Conservation (phyloP, 2,329 filamentous ascomycete species). For the Reticulascus tulasneorum region DNA sequence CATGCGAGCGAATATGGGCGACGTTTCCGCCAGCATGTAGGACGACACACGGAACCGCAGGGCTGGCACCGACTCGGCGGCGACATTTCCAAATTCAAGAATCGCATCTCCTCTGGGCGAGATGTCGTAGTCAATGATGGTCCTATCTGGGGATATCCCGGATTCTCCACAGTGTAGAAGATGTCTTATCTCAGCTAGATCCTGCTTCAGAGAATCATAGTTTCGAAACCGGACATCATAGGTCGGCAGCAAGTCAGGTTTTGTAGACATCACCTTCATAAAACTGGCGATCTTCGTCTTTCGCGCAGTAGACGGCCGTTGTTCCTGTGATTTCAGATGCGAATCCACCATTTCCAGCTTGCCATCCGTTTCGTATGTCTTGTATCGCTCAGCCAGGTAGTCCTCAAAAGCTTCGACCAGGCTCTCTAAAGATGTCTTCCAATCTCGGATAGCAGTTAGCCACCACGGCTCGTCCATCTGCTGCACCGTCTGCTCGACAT, state of each 20-base stretch:
- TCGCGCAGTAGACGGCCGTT: slow-evolving; percentile 38
- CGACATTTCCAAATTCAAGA: slow-evolving; percentile 46
- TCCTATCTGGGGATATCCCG: slow-evolving; percentile 33
- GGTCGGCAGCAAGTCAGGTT: slow-evolving; percentile 37
- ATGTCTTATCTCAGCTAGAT: slow-evolving; percentile 34
- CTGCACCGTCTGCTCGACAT: slow-evolving; percentile 18
- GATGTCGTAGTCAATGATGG: slow-evolving; percentile 39
- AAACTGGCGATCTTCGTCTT: slow-evolving; percentile 44
- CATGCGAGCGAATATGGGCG: slow-evolving; percentile 47
- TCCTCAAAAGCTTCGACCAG: slow-evolving; percentile 36
- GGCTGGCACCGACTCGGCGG: slow-evolving; percentile 30
- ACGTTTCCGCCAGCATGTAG: slow-evolving; percentile 45
- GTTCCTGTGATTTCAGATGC: slow-evolving; percentile 36
- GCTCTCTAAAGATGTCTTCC: slow-evolving; percentile 37
- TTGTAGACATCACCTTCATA: slow-evolving; percentile 37
- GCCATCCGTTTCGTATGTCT: slow-evolving; percentile 38
- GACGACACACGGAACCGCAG: slow-evolving; percentile 50
- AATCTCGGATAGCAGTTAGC: slow-evolving; percentile 38
- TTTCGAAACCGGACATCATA: slow-evolving; percentile 46
- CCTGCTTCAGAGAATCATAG: slow-evolving; percentile 39
- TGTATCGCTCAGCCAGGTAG: slow-evolving; percentile 42
- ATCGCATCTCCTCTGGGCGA: slow-evolving; percentile 43
- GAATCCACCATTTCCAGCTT: slow-evolving; percentile 38
- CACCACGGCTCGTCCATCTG: slow-evolving; percentile 25
- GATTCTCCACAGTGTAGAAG: slow-evolving; percentile 37